phyloP scores from a whole-genome alignment of 306 rosid species.

The Vachellia collinsii region DNA sequence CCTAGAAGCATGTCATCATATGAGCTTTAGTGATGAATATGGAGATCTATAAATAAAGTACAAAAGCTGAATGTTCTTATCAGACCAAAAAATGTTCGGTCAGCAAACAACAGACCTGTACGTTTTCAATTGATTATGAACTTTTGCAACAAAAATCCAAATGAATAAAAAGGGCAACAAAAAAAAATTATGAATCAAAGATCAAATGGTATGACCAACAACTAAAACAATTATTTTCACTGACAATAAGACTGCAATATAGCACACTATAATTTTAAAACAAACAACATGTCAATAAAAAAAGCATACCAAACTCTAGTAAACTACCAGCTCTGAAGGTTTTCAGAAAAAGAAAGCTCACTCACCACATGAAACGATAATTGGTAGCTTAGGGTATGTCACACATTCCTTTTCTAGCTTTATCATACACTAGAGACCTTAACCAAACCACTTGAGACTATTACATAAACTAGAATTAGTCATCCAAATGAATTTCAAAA shows the following conservation, averaged over 20 bases:
- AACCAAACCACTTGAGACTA: no score
- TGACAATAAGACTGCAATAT: constrained; percentile 6
- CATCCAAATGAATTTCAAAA: no score
- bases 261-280: not conserved
- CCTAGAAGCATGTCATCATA: constrained; percentile 53
- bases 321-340: not conserved
- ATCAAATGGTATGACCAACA: not conserved
- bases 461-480: no score
- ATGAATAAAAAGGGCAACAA: not conserved
- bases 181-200: constrained; percentile 7
- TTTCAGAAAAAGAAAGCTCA: not conserved
- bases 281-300: not conserved
- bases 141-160: constrained; percentile 12
- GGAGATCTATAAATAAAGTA: constrained; percentile 1
- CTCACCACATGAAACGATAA: constrained; percentile 93
- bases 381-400: no score
- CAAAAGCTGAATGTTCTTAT: constrained; percentile 25
- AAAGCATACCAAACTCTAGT: not conserved
- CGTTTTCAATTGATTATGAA: constrained; percentile 5
- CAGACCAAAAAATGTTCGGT: constrained; percentile 9
- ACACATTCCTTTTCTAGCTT: no score
- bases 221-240: constrained; percentile 4
- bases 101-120: constrained; percentile 4
- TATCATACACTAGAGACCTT: no score
- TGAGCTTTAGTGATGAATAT: constrained; percentile 31